Percentiles rank a stretch among this genome's conserved stretches.
Evolutionary conservation across 495 filamentous ascomycete genomes (phyloP).

Genomic region (Lasiosphaeria miniovina): DNA sequence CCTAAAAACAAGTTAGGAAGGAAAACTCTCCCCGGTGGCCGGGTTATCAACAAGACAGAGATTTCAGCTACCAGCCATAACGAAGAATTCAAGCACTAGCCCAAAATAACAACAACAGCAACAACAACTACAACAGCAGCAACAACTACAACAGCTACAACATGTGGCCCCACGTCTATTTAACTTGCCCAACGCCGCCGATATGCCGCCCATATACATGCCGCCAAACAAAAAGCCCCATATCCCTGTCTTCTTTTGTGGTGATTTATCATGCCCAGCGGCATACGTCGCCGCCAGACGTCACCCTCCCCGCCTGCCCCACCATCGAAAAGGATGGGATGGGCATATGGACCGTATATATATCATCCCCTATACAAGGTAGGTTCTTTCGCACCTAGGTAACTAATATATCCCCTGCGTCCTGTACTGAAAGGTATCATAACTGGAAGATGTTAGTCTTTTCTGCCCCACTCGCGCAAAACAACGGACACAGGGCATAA

Average conservation of each 20-base stretch:
- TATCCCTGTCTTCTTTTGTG: not conserved
- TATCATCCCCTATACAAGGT: not conserved
- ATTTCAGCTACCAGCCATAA: too few relatives aligned
- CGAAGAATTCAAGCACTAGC: not conserved
- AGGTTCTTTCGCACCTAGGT: too few relatives aligned
- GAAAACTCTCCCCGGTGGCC: too few relatives aligned
- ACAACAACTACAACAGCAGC: not conserved
- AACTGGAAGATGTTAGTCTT: conserved; percentile 39
- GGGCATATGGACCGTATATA: not conserved
- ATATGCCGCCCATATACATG: not conserved
- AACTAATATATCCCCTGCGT: conserved; percentile 72
- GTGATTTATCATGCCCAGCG: not conserved
- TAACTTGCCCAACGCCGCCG: not conserved
- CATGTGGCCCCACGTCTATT: not conserved
- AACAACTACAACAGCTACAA: not conserved
- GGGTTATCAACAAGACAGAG: too few relatives aligned
- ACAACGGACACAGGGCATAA: not conserved
- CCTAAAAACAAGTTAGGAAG: too few relatives aligned
- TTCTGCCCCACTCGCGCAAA: conserved; percentile 8
- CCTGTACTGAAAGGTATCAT: conserved; percentile 77
- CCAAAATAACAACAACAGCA: not conserved
- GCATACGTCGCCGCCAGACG: not conserved
- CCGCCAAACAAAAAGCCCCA: conserved; percentile 1
- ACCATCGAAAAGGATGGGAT: too few relatives aligned
- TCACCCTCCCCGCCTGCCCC: too few relatives aligned